Evolutionary conservation across 306 rosid genomes (phyloP), one percentile per base, ranked within the genome.

Genomic region (Lotus japonicus): DNA sequence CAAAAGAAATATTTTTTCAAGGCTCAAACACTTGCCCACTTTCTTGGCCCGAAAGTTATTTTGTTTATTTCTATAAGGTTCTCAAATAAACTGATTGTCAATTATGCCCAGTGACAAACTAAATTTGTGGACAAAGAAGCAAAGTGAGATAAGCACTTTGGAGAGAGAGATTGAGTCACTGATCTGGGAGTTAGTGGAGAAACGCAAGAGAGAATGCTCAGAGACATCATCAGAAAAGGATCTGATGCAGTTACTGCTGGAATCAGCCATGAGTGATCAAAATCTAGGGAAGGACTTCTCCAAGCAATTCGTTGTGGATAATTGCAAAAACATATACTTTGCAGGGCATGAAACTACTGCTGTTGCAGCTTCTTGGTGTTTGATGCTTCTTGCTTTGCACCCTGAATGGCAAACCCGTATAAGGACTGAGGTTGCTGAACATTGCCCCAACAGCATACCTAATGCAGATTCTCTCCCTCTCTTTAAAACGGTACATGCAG

Each of bases 281-380:
- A 71, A 64, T 64, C 9, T 88, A 0, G 89, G 77, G 43, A 71
- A 78, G 21, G 88, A 82, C 0, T 74, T 88, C 3, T 85, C 95
- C 4, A 94, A 82, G 66, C 50, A 75, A 3, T 90, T 94, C 84
- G 83, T 90, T 10, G 96, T 94, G 54, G 99, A 94, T 57, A 94
- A 94, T 18, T 88, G 99, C 82, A 94, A 94, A 83, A 87, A 71
- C 79, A 90, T 94, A 7, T 94, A 94, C 78, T 94, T 94, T 68
- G 96, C 99, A 11, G 99, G 99, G 9, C 96, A 94, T 65, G 99
- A 94, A 78, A 71, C 97, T 64, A 90, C 95, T 11, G 88, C 92
- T 46, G 81, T 78, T 14, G 89, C 99, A 4, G 89, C 91, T 46
- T 85, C 95, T 16, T 94, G 99, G 99, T 75, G 87, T 58, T 63